A percentile compares a stretch with the other conserved stretches of the same genome.
phyloP scores from a whole-genome alignment of 2,329 filamentous ascomycete species.

The Onygena corvina region DNA sequence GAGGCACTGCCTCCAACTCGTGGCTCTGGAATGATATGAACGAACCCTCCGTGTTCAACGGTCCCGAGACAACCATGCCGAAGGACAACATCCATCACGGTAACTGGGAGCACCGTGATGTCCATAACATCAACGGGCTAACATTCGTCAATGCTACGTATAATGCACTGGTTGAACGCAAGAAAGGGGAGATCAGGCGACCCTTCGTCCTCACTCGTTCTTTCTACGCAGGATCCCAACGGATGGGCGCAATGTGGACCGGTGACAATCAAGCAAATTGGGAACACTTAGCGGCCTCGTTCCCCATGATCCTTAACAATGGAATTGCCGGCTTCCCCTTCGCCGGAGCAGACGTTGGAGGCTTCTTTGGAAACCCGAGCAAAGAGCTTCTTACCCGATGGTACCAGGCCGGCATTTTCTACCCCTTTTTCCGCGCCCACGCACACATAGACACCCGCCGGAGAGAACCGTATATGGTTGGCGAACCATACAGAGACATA shows the following conservation, averaged over 20 bases:
- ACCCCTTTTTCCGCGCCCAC: conserved; percentile 95
- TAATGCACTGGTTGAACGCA: conserved; percentile 68
- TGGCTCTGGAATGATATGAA: conserved; percentile 99
- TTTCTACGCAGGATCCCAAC: conserved; percentile 84
- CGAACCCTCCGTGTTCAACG: conserved; percentile 96
- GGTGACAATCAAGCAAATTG: conserved; percentile 93
- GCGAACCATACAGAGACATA: conserved; percentile 73
- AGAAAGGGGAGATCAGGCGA: conserved; percentile 70
- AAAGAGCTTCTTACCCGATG: conserved; percentile 84
- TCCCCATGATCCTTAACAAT: conserved; percentile 89
- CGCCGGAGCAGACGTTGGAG: conserved; percentile 86
- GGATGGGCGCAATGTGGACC: conserved; percentile 93
- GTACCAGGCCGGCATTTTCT: conserved; percentile 95
- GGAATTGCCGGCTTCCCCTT: conserved; percentile 91
- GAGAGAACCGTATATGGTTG: conserved; percentile 79
- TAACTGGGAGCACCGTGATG: conserved; percentile 90
- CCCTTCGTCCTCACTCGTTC: conserved; percentile 89
- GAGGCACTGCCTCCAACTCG: conserved; percentile 71
- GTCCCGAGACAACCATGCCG: conserved; percentile 95
- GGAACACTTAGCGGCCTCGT: conserved; percentile 75
- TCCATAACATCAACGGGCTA: conserved; percentile 92
- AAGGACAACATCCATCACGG: conserved; percentile 91
- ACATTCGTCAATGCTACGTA: conserved; percentile 93
- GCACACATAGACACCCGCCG: conserved; percentile 93
- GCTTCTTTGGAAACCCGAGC: conserved; percentile 94